Percentiles rank a stretch among this genome's conserved stretches.
phyloP scores from a whole-genome alignment of 108 stramenopile species.

The Epithemia pelagica region DNA sequence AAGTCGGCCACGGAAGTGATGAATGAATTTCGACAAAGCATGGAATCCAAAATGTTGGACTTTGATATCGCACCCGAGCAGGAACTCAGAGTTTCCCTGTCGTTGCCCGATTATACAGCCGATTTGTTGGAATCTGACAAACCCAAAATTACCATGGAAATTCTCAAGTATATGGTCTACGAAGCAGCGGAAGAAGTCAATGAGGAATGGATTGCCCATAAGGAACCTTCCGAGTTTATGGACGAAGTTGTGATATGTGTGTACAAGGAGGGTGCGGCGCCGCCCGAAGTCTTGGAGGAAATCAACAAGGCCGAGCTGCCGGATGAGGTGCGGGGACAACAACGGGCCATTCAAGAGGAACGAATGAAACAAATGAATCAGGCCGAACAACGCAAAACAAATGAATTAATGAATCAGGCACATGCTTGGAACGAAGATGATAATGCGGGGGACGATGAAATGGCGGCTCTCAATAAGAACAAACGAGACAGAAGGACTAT shows the following conservation, averaged over 20 bases:
- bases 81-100: conserved; percentile 21
- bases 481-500: conserved; percentile 81
- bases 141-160: conserved; percentile 71
- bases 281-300: conserved; percentile 71
- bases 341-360: conserved; percentile 49
- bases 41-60: conserved; percentile 59
- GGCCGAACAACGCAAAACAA: conserved; percentile 29
- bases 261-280: conserved; percentile 82
- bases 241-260: conserved; percentile 67
- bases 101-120: conserved; percentile 24
- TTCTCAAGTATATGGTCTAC: conserved; percentile 76
- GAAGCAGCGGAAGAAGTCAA: conserved; percentile 84
- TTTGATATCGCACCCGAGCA: conserved; percentile 38
- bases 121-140: conserved; percentile 32
- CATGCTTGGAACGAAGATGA: conserved; percentile 24
- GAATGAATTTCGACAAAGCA: conserved; percentile 44
- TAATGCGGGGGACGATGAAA: conserved; percentile 32
- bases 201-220: conserved; percentile 79
- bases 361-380: conserved; percentile 30
- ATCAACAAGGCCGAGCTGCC: conserved; percentile 74
- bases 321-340: conserved; percentile 68
- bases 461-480: conserved; percentile 59
- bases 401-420: conserved; percentile 12
- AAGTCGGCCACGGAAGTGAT: conserved; percentile 38
- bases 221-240: conserved; percentile 74